Percentiles rank a stretch among this genome's conserved stretches.
phyloP scores from a whole-genome alignment of 2,329 filamentous ascomycete genomes.

The Aspergillus sp. region DNA sequence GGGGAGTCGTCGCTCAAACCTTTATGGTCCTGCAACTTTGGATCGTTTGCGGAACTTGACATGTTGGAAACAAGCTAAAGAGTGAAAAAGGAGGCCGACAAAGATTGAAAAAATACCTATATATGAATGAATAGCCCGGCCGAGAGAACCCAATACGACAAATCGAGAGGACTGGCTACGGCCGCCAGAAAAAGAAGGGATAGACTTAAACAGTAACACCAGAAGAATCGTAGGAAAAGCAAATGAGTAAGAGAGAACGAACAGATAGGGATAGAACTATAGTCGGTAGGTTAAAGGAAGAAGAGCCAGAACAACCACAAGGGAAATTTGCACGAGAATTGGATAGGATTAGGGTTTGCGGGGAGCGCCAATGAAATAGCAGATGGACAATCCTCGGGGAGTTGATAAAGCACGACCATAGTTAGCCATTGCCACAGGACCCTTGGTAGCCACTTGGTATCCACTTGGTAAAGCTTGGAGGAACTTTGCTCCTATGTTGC shows the following conservation, averaged over 20 bases:
- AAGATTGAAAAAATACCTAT: not conserved
- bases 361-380: no score
- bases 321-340: no score
- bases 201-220: not conserved
- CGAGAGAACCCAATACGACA: no score
- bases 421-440: no score
- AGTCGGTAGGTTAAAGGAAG: no score
- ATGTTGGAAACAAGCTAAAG: conserved; percentile 21
- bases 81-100: not conserved
- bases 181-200: not conserved
- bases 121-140: not conserved
- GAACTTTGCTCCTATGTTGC: no score
- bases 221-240: conserved; percentile 1
- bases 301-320: no score
- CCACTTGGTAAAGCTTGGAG: no score
- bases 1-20: conserved; percentile 21
- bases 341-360: no score
- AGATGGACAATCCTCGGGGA: no score
- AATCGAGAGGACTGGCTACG: not conserved
- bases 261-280: not conserved
- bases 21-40: conserved; percentile 20
- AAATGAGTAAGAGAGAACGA: not conserved
- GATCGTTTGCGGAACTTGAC: conserved; percentile 28
- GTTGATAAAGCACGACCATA: no score
- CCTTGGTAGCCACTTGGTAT: no score